Evolutionary conservation across 441 rosid species (phyloP).

Genomic region (Syzygium syzygioides): DNA sequence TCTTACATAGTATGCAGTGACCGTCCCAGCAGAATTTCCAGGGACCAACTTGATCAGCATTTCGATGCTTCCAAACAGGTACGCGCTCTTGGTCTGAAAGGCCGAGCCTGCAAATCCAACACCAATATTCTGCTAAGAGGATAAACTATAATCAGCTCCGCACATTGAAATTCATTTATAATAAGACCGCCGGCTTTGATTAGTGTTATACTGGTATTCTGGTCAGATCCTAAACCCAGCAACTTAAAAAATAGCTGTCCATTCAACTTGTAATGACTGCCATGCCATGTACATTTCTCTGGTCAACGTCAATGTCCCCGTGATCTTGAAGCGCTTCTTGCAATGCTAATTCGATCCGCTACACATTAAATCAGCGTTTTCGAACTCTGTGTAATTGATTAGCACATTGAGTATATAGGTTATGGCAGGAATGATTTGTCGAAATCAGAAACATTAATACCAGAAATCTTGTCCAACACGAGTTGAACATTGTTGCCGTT

Average conservation of each 20-base stretch:
- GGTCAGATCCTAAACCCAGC: not conserved
- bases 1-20: slow-evolving; percentile 2
- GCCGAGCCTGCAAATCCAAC: not conserved
- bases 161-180: not conserved
- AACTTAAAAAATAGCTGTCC: not conserved
- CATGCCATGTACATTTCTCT: not conserved
- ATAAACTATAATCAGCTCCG: not conserved
- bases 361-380: no score
- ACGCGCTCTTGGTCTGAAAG: not conserved
- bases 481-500: not conserved
- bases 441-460: not conserved
- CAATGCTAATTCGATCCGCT: not conserved
- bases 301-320: not conserved
- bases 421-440: not conserved
- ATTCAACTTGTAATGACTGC: not conserved
- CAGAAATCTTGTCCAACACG: not conserved
- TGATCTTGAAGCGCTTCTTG: not conserved
- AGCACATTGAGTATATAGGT: not conserved
- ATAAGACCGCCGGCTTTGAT: not conserved
- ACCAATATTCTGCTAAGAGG: not conserved
- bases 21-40: slow-evolving; percentile 1
- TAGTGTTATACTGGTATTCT: not conserved
- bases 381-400: no score
- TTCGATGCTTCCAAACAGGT: not conserved
- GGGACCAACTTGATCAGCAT: not conserved